phyloP scores from a whole-genome alignment of 805 yeast species.

The Lachancea sp. region DNA sequence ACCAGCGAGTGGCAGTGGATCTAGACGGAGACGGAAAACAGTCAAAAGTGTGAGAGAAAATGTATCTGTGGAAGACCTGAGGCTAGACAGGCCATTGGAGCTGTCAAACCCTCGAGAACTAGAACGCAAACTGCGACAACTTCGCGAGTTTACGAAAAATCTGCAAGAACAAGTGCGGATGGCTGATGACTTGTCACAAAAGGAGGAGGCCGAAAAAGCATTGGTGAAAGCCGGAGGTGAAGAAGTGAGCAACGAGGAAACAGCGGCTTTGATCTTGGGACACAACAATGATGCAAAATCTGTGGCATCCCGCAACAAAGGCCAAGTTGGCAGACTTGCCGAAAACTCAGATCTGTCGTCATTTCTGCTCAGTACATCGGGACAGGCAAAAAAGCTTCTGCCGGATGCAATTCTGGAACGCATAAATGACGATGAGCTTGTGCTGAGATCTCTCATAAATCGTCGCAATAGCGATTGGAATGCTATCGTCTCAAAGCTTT shows the following conservation, averaged over 20 bases:
- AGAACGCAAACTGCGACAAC: constrained; percentile 24
- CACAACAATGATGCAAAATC: not conserved
- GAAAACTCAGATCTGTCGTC: constrained; percentile 12
- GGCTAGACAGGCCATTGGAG: constrained; percentile 8
- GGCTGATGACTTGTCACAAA: constrained; percentile 11
- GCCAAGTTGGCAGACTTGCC: not conserved
- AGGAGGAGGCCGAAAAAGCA: constrained; percentile 4
- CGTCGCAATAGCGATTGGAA: constrained; percentile 25
- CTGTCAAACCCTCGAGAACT: constrained; percentile 8
- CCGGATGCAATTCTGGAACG: constrained; percentile 17
- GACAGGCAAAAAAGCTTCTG: constrained; percentile 15
- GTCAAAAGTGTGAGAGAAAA: constrained; percentile 1
- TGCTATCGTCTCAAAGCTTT: constrained; percentile 18
- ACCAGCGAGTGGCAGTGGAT: constrained; percentile 3
- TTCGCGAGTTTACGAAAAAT: constrained; percentile 25
- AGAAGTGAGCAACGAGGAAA: not conserved
- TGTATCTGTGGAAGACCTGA: constrained; percentile 13
- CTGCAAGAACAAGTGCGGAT: constrained; percentile 16
- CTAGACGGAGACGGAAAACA: constrained; percentile 4
- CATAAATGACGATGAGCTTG: constrained; percentile 20
- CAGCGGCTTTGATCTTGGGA: constrained; percentile 1
- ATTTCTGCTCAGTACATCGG: constrained; percentile 14
- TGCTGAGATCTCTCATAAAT: constrained; percentile 20
- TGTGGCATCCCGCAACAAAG: not conserved
- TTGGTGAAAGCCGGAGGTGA: not conserved